Percentiles rank a stretch among this genome's conserved stretches.
Conservation (phyloP, 1,284 basidiomycete genomes). For the Meripilus lineatus region DNA sequence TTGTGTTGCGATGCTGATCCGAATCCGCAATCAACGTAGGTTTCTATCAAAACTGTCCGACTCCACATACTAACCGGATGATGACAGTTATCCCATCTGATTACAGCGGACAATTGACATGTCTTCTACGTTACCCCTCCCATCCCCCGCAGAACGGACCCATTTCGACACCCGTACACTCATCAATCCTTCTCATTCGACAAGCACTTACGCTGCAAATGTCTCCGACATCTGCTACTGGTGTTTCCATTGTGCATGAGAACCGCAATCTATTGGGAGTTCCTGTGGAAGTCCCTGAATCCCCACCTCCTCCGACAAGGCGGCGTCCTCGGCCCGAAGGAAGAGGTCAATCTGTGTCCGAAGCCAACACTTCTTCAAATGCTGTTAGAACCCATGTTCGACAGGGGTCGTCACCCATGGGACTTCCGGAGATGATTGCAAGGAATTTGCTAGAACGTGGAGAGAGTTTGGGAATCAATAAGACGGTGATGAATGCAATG, state of each 20-base stretch:
- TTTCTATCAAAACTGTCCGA: too few species aligned
- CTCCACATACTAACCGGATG: conserved; percentile 6
- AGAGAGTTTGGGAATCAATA: conserved; percentile 77
- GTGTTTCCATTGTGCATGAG: conserved; percentile 72
- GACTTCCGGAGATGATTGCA: conserved; percentile 66
- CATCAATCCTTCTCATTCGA: conserved; percentile 65
- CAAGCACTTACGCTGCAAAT: conserved; percentile 80
- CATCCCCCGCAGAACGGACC: conserved; percentile 28
- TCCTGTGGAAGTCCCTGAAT: conserved; percentile 55
- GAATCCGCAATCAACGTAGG: conserved; percentile 83
- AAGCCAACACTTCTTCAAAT: conserved; percentile 9
- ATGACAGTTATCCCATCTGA: conserved; percentile 75
- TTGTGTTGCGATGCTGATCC: conserved; percentile 88
- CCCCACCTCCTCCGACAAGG: conserved; percentile 37
- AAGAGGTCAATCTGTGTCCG: conserved; percentile 23
- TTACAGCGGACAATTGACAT: conserved; percentile 79
- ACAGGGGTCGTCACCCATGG: conserved; percentile 40
- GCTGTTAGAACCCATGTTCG: conserved; percentile 27
- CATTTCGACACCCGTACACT: conserved; percentile 34
- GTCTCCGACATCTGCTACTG: conserved; percentile 67
- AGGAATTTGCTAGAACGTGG: conserved; percentile 69
- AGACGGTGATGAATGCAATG: conserved; percentile 71
- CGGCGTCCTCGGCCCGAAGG: conserved; percentile 29
- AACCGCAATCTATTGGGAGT: conserved; percentile 77
- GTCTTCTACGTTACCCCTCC: conserved; percentile 80